Conservation (phyloP, 495 filamentous ascomycete species). For the Penicillium mononematosum region DNA sequence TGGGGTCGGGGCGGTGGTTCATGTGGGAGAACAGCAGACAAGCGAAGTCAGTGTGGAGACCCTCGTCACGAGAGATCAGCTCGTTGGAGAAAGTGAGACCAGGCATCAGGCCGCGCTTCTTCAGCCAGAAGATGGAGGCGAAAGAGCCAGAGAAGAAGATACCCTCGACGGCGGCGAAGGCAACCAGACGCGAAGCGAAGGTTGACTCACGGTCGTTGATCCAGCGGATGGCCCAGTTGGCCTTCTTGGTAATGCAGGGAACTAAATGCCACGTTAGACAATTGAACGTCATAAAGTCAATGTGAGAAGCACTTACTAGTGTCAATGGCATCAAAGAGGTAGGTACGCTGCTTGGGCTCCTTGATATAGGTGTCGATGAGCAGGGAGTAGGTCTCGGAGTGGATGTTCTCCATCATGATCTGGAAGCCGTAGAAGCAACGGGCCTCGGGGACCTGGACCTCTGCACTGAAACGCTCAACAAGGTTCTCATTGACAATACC, state of each 20-base stretch:
- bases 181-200: conserved; percentile 92
- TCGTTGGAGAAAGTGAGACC: conserved; percentile 99
- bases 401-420: conserved; percentile 99
- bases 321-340: conserved; percentile 98
- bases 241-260: conserved; percentile 95
- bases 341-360: conserved; percentile 91
- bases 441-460: conserved; percentile 96
- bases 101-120: conserved; percentile 99
- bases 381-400: conserved; percentile 98
- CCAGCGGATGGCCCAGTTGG: conserved; percentile 95
- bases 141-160: conserved; percentile 99
- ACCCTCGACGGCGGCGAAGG: conserved; percentile 96
- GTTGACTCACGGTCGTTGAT: conserved; percentile 89
- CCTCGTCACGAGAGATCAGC: conserved; percentile 98
- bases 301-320: conserved; percentile 62
- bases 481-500: conserved; percentile 99
- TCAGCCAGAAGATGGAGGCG: conserved; percentile 99
- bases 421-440: conserved; percentile 99
- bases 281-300: not conserved
- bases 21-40: conserved; percentile 95
- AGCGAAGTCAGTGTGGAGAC: conserved; percentile 98
- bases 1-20: conserved; percentile 79
- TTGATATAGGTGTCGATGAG: conserved; percentile 99
- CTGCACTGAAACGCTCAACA: conserved; percentile 93
- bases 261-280: conserved; percentile 51